Conservation (phyloP, 139 green algal species). For the Chlamydomonas sphaeroides region DNA sequence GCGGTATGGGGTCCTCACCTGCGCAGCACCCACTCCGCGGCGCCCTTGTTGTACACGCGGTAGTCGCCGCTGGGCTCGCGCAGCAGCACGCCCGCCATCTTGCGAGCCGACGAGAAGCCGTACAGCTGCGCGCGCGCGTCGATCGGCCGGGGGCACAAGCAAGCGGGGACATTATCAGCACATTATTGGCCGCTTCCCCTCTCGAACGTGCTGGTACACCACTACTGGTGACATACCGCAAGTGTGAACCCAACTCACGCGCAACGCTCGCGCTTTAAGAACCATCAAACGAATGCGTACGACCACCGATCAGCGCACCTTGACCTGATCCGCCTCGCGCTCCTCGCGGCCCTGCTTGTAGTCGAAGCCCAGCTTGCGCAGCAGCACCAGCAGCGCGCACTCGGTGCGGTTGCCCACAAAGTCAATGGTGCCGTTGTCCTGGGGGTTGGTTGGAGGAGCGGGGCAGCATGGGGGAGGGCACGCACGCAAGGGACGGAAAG, state of each 20-base stretch:
- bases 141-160: too few species aligned
- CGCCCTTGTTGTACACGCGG: conserved; percentile 93
- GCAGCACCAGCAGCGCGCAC: conserved; percentile 91
- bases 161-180: too few species aligned
- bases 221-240: too few species aligned
- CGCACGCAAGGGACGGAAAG: too few species aligned
- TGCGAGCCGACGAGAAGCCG: conserved; percentile 77
- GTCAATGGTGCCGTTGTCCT: conserved; percentile 59
- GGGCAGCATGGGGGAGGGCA: too few species aligned
- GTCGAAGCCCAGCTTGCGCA: conserved; percentile 72
- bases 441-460: neutral
- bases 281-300: too few species aligned
- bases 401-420: conserved; percentile 96
- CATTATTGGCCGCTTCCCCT: too few species aligned
- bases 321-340: conserved; percentile 26
- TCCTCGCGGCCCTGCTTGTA: conserved; percentile 61
- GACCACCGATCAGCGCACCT: conserved; percentile 27
- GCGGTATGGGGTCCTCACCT: too few species aligned
- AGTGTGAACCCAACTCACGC: too few species aligned
- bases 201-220: too few species aligned
- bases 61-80: conserved; percentile 45
- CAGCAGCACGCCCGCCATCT: conserved; percentile 91
- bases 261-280: too few species aligned
- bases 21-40: conserved; percentile 90
- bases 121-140: conserved; percentile 24